Base-by-base conservation (phyloP, 2,329 filamentous ascomycete genomes). In the Colletotrichum salicis region DNA sequence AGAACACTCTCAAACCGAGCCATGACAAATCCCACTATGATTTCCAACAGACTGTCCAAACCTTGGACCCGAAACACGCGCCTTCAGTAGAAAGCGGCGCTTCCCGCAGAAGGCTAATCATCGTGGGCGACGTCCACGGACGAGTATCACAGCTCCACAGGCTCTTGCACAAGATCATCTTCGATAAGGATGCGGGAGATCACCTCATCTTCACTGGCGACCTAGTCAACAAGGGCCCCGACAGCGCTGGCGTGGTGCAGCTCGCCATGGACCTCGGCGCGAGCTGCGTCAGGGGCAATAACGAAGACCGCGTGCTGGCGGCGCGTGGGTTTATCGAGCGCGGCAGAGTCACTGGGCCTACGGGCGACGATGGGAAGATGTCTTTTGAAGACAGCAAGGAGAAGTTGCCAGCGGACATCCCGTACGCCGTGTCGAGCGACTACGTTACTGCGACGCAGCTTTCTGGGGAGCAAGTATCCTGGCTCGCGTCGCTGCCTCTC, bases 201-300 rank as follows among this genome's bases (percentile, higher is more conserved):
- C 3, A 48, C 41, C 41, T 48, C 19, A 12, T 22, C 19, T 48
- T 48, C 19, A 48, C 41, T 19, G 41, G 41, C 19, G 41, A 97
- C 80, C 87, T 96, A 79, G 88, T 98, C 76, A 91, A 91, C 78
- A 97, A 97, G 82, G 95, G 96, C 1, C 94, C 95, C 10, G 91
- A 97, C 81, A 96, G 93, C 41, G 77, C 87, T 0, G 94, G 91
- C 48, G 94, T 97, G 1, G 86, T 98, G 57, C 89, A 92, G 70
- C 86, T 95, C 52, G 91, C 94, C 48, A 93, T 94, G 79, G 82
- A 88, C 15, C 83, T 95, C 45, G 88, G 89, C 61, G 95, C 95
- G 22, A 93, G 91, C 33, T 94, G 91, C 73, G 94, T 98, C 11
- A 91, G 96, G 63, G 96, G 96, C 24, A 98, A 98, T 82, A 94